A percentile compares a stretch with the other conserved stretches of the same genome.
phyloP scores from a whole-genome alignment of 169 alveolate genomes.

The Babesia ovis region DNA sequence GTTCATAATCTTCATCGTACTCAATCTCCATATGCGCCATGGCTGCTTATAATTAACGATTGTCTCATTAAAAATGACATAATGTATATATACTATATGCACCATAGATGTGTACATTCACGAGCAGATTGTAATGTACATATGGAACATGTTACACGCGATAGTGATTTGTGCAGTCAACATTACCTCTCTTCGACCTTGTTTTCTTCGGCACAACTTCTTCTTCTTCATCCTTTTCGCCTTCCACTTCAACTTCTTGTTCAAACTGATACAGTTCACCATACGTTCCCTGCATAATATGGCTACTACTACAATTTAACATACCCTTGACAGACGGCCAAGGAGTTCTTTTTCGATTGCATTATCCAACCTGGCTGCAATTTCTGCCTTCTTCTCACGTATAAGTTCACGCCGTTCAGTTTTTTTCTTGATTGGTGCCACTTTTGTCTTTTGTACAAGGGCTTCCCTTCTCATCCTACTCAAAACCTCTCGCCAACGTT shows the following conservation, averaged over 20 bases:
- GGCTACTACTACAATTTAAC: slow-evolving; percentile 75
- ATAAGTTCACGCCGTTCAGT: slow-evolving; percentile 97
- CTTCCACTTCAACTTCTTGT: slow-evolving; percentile 32
- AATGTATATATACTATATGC: too few relatives aligned
- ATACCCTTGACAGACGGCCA: slow-evolving; percentile 88
- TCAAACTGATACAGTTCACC: slow-evolving; percentile 66
- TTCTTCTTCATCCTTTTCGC: slow-evolving; percentile 52
- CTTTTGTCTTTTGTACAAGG: slow-evolving; percentile 53
- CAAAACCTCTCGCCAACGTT: slow-evolving; percentile 93
- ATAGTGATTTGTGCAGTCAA: background rate
- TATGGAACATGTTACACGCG: too few relatives aligned
- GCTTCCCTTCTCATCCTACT: slow-evolving; percentile 89
- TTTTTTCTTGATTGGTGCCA: slow-evolving; percentile 95
- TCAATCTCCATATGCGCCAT: slow-evolving; percentile 34
- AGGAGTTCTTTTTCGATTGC: slow-evolving; percentile 94
- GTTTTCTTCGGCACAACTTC: slow-evolving; percentile 1
- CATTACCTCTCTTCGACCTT: slow-evolving; percentile 2
- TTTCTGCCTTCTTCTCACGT: slow-evolving; percentile 94
- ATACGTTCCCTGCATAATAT: slow-evolving; percentile 67
- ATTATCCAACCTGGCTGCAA: slow-evolving; percentile 96
- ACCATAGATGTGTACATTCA: too few relatives aligned
- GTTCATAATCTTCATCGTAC: slow-evolving; percentile 23
- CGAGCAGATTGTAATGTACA: too few relatives aligned
- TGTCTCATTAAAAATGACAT: too few relatives aligned
- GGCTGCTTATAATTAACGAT: slow-evolving; percentile 2